These are phyloP conservation scores for Ascochyta pisi DNA, from an alignment of 2,329 filamentous ascomycete species.

Conservation along the genomic window DNA sequence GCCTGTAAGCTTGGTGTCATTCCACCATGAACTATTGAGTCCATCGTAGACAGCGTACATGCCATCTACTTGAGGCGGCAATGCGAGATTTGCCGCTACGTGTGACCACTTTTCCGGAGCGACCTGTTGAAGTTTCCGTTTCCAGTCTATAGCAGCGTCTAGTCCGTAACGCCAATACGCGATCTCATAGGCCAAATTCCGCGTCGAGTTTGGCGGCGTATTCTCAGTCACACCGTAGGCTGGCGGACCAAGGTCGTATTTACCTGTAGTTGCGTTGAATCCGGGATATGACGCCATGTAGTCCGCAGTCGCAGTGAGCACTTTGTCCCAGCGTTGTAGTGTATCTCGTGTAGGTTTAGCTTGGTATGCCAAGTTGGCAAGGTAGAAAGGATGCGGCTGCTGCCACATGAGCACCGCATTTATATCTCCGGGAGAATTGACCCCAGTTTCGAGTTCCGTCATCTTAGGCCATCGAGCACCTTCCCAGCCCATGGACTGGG, in stretches of 20 bases:
- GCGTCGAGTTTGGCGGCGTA: constrained; percentile 61
- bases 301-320: constrained; percentile 61
- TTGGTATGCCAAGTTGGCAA: constrained; percentile 63
- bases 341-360: constrained; percentile 52
- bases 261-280: constrained; percentile 57
- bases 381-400: constrained; percentile 64
- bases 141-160: constrained; percentile 61
- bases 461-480: constrained; percentile 61
- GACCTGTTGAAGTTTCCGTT: constrained; percentile 52
- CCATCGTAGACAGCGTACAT: constrained; percentile 64
- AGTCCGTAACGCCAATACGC: constrained; percentile 68
- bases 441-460: constrained; percentile 59
- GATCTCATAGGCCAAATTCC: constrained; percentile 64
- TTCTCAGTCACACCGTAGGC: constrained; percentile 62
- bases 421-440: constrained; percentile 64
- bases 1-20: constrained; percentile 29
- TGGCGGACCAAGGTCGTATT: constrained; percentile 61
- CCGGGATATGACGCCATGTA: constrained; percentile 66
- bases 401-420: constrained; percentile 68
- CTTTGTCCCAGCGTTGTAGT: constrained; percentile 59
- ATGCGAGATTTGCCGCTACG: constrained; percentile 62
- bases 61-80: constrained; percentile 57
- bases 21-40: constrained; percentile 44
- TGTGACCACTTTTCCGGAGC: constrained; percentile 56
- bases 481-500: constrained; percentile 46